Conservation (phyloP, 306 rosid species). For the Corylus americana region DNA sequence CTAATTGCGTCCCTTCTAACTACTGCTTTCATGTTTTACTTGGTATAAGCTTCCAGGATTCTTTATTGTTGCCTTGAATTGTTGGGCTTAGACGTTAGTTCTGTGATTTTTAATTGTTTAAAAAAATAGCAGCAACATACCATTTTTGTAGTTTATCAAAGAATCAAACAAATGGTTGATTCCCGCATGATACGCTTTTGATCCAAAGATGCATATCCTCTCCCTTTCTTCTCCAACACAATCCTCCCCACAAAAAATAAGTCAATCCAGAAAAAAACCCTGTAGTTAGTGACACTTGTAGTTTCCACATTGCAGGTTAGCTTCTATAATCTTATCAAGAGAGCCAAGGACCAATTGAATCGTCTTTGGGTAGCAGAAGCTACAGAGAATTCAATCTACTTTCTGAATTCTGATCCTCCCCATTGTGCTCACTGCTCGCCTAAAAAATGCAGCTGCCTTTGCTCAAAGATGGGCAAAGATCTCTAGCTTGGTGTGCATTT, state of each 20-base stretch:
- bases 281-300: conserved; percentile 6
- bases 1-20: background rate
- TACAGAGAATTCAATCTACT: conserved; percentile 66
- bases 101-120: too few species aligned
- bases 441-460: conserved; percentile 59
- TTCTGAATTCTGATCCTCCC: conserved; percentile 54
- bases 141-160: too few species aligned
- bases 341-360: conserved; percentile 60
- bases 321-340: conserved; percentile 77
- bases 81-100: too few species aligned
- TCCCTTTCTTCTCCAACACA: background rate
- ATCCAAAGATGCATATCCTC: background rate
- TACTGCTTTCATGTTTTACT: background rate
- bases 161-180: too few species aligned
- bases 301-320: conserved; percentile 60
- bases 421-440: conserved; percentile 49
- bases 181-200: background rate
- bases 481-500: conserved; percentile 52
- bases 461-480: conserved; percentile 63
- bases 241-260: background rate
- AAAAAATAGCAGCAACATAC: too few species aligned
- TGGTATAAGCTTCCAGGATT: background rate
- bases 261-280: background rate
- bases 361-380: conserved; percentile 84
- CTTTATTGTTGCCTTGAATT: too few species aligned